Base-by-base conservation (phyloP, 1,284 basidiomycete genomes). In the Trichosporon sp. region DNA sequence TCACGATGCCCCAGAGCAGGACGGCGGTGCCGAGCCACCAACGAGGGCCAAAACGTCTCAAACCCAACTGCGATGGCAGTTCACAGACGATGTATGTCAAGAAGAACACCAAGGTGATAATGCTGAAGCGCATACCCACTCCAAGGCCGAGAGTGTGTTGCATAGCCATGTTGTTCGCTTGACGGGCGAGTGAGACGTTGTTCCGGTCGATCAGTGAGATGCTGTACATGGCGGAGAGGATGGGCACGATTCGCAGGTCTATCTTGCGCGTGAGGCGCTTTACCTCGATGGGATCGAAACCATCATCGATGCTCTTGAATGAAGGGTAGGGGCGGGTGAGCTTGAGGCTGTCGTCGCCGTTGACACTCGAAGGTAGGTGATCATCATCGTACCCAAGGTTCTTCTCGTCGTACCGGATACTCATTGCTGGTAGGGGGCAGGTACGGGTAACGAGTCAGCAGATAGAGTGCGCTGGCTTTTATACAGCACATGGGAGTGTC, bases 1-100 rank as follows among this genome's bases (percentile, higher is more conserved):
- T 84, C 68, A 83, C 76, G 4, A 81, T 71, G 21, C 85, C 85
- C 81, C 84, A 85, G 40, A 78, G 74, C 66, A 78, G 43, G 19
- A 69, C 69, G 14, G 71, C 66, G 5, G 54, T 31, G 35, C 69
- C 68, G 26, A 72, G 71, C 71, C 71, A 72, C 37, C 63, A 40
- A 14, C 71, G 71, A 3, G 71, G 68, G 5, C 75, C 71, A 32
- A 74, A 74, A 6, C 68, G 68, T n/a, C 76, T 63, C 66, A 74
- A 70, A 80, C 73, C 16, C 76, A 79, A 54, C 46, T 72, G 71
- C n/a, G 71, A 68, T 32, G 51, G 43, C 43, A 46, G 16, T 14
- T 46, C 43, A n/a, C 43, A 46, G 14, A 46, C 43, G 43, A 46
- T 46, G 43, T 46, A 46, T n/a, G 43, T 46, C 16, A n/a, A n/a